Evolutionary conservation across 2,329 filamentous ascomycete species (phyloP).

Genomic region (Penicillium polonicum): DNA sequence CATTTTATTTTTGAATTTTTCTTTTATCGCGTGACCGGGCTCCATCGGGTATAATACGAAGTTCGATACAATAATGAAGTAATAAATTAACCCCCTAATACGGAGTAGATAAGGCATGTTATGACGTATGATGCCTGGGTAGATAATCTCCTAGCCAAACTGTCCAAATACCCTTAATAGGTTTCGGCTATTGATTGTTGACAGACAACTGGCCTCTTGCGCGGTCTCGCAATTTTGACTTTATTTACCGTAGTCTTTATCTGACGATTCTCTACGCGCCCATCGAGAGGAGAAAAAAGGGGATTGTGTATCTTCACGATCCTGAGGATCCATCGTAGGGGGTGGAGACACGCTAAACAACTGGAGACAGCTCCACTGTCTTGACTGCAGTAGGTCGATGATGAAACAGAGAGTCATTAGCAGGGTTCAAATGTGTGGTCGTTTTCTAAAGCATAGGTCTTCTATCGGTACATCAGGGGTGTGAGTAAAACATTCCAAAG

Average conservation of each 20-base stretch:
- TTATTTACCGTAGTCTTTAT: not conserved
- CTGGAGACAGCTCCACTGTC: not conserved
- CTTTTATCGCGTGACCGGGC: constrained; percentile 20
- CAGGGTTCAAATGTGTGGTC: not conserved
- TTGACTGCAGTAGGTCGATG: not conserved
- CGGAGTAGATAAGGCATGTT: not conserved
- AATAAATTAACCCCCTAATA: not conserved
- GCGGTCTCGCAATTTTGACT: not conserved
- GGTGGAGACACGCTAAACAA: not conserved
- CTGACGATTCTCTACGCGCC: not conserved
- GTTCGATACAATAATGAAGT: not conserved
- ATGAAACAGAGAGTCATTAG: not conserved
- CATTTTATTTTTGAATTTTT: constrained; percentile 13
- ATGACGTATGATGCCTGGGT: not conserved
- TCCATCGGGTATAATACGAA: constrained; percentile 15
- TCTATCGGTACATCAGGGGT: not conserved
- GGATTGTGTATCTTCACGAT: not conserved
- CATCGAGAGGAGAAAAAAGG: not conserved
- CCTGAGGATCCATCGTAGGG: not conserved
- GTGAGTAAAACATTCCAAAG: not conserved
- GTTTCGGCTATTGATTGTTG: not conserved
- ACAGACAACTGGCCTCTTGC: not conserved
- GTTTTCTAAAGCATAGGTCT: not conserved
- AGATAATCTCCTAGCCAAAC: not conserved
- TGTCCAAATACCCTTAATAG: not conserved